A percentile compares a stretch with the other conserved stretches of the same genome.
phyloP scores from a whole-genome alignment of 345 rosid species.

The Salix exigua region DNA sequence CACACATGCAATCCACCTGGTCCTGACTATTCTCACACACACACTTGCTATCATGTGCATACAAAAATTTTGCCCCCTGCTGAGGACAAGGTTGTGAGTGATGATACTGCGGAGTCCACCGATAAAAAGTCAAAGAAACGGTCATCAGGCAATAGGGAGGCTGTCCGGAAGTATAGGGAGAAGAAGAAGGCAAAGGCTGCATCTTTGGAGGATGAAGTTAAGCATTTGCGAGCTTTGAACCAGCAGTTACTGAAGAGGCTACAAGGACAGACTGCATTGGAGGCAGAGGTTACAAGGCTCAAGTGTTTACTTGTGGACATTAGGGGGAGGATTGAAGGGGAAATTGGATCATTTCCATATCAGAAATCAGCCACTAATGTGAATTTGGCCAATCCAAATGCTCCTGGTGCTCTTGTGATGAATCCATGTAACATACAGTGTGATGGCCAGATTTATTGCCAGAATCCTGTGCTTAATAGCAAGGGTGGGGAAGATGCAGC shows the following conservation, averaged over 20 bases:
- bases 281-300: constrained; percentile 82
- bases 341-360: constrained; percentile 91
- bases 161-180: constrained; percentile 93
- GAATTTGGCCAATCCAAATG: constrained; percentile 33
- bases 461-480: constrained; percentile 48
- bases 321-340: constrained; percentile 95
- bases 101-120: constrained; percentile 71
- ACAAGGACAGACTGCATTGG: constrained; percentile 86
- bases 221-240: constrained; percentile 62
- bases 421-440: constrained; percentile 82
- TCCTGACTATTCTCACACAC: constrained; percentile 80
- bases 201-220: constrained; percentile 84
- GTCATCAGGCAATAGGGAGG: constrained; percentile 78
- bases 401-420: constrained; percentile 54
- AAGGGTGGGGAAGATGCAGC: constrained; percentile 43
- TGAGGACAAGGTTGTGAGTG: constrained; percentile 63
- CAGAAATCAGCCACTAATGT: constrained; percentile 53
- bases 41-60: constrained; percentile 89
- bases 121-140: constrained; percentile 68
- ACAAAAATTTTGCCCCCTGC: constrained; percentile 60
- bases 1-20: constrained; percentile 95
- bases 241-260: constrained; percentile 80
- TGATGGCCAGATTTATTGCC: constrained; percentile 64
- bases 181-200: constrained; percentile 97
- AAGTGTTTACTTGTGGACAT: constrained; percentile 97